Evolutionary conservation across 768 basidiomycete species (phyloP), one percentile per base, ranked within the genome.

Genomic region (Pleurotus eryngii): DNA sequence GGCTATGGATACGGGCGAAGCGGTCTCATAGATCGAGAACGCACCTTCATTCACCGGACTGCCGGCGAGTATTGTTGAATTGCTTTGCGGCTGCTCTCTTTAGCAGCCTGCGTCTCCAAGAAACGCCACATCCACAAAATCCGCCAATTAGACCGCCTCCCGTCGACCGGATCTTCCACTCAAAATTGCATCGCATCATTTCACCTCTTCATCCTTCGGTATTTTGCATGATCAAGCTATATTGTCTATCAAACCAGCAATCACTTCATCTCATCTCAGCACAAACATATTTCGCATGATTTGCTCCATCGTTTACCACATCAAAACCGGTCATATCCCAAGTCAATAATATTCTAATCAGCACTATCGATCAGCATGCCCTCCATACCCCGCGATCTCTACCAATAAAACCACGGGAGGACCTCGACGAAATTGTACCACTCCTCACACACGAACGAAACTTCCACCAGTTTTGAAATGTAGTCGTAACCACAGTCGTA

Each of bases 1-100:
- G 87, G 87, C 7, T 83, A 72, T 58, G 87, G 86, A 4, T 73
- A 72, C 42, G 87, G 87, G 53, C 80, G 87, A 50, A 89, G 86
- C 61, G 88, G 87, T 5, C 68, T 89, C 49, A 60, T 81, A 50
- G 72, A 76, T 55, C 71, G 80, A 26, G 78, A 77, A 63, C 69
- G 74, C 20, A 64, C 60, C 30, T 53, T 55, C 49, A 55, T 45
- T n/a, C 35, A 56, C 15, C 62, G 51, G 51, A 35, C 30, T 11
- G 49, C 11, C 22, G 56, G 30, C 18, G 48, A 12, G 22, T 54
- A 43, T 17, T 24, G 49, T 15, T 30, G 40, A 53, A n/a, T n/a
- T 17, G 12, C 26, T 26, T 51, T 51, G 27, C 20, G n/a, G n/a
- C 15, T 35, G n/a, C 11, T 20, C 4, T 24, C 42, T 40, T 42